phyloP scores from a whole-genome alignment of 2,329 filamentous ascomycete species.

The Aureobasidium sp. region DNA sequence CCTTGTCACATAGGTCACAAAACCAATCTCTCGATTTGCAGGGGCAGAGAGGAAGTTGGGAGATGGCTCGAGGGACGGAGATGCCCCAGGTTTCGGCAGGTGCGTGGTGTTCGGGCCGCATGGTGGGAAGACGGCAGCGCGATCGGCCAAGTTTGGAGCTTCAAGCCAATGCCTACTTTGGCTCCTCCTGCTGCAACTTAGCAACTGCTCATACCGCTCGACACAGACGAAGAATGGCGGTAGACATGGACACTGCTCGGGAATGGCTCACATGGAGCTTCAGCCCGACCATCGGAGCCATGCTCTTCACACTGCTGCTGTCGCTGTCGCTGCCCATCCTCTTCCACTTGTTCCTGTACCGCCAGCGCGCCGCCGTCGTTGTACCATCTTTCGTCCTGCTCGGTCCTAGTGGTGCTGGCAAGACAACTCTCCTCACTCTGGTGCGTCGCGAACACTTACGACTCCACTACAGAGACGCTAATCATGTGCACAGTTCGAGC shows the following conservation, averaged over 20 bases:
- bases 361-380: slow-evolving; percentile 54
- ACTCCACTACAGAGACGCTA: neutral
- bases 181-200: neutral
- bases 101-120: slow-evolving; percentile 2
- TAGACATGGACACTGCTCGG: slow-evolving; percentile 14
- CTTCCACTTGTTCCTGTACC: slow-evolving; percentile 68
- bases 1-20: neutral
- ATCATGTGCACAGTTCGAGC: slow-evolving; percentile 37
- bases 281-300: slow-evolving; percentile 37
- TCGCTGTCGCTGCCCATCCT: slow-evolving; percentile 66
- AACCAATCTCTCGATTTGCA: neutral
- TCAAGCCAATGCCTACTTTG: neutral
- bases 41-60: neutral
- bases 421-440: slow-evolving; percentile 79
- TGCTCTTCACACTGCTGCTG: slow-evolving; percentile 62
- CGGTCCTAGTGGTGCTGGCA: slow-evolving; percentile 75
- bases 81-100: slow-evolving; percentile 6
- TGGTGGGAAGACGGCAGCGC: neutral
- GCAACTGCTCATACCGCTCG: neutral
- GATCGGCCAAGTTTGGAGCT: neutral
- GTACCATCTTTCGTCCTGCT: slow-evolving; percentile 72
- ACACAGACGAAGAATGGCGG: neutral
- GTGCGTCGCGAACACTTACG: slow-evolving; percentile 34
- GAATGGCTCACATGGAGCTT: slow-evolving; percentile 40
- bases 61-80: neutral